Base-by-base conservation (phyloP, 345 rosid species). In the Salix brachista region DNA sequence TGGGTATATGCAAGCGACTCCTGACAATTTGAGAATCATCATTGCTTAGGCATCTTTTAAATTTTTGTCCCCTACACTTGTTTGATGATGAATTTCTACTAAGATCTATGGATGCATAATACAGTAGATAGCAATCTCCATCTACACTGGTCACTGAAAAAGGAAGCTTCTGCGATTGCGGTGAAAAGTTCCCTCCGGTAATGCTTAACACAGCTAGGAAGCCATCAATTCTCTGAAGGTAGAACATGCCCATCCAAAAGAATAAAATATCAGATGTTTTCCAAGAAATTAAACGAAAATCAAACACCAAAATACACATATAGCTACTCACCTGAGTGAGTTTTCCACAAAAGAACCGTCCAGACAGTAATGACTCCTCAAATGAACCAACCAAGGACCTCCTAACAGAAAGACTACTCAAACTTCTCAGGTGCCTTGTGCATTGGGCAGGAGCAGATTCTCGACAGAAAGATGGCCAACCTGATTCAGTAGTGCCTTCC, bases 301-400 rank as follows among this genome's bases (percentile, higher is more conserved):
- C 39, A 74, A 37, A 66, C 34, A 56, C 68, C 76, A 54, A 18
- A 76, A 18, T 34, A 26, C 30, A 30, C 26, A 34, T 54, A 72
- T 28, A 50, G 54, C 64, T 58, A 80, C 87, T 73, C 76, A 94
- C 97, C 97, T 89, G 93, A 82, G 87, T 81, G 36, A 79, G 78
- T 78, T 83, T 81, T 75, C 93, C 96, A 69, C 89, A 89, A 68
- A 90, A 83, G 74, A 90, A 84, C 80, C 97, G 84, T 64, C 99
- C 99, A 68, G 99, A 92, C 77, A 95, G 80, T 23, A 95, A 72
- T 39, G 99, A 95, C 86, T 95, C 99, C 87, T 95, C 99, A 72
- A 95, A 95, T 42, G 99, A 95, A 88, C 99, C 99, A 78, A 95
- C 92, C 87, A 95, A 84, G 75, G 99, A 90, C 86, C 97, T 89